These are phyloP conservation scores for Pythium guiyangense DNA, from an alignment of 352 stramenopile genomes.

Conservation along the genomic window DNA sequence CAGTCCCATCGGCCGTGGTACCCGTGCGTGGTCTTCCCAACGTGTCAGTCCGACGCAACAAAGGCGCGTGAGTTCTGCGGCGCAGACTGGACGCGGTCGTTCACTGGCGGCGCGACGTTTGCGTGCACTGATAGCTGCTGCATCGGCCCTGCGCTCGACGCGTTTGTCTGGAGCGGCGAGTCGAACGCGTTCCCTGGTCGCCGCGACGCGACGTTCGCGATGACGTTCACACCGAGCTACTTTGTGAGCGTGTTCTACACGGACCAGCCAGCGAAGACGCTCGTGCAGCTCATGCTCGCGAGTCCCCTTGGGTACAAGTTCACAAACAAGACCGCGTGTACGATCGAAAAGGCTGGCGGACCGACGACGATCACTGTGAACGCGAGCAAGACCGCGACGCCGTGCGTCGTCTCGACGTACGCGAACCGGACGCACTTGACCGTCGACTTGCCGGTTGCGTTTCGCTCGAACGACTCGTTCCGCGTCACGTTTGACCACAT, in stretches of 20 bases:
- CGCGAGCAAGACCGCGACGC: constrained; percentile 21
- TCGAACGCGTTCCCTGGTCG: constrained; percentile 59
- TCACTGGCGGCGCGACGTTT: constrained; percentile 47
- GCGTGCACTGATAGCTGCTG: constrained; percentile 73
- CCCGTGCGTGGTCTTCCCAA: constrained; percentile 75
- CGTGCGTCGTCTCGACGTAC: constrained; percentile 43
- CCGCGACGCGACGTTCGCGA: constrained; percentile 68
- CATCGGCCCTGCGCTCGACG: constrained; percentile 53
- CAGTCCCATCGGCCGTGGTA: constrained; percentile 78
- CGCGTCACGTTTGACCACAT: constrained; percentile 63
- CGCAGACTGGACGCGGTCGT: constrained; percentile 44
- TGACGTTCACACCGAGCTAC: constrained; percentile 67
- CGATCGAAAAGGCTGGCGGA: constrained; percentile 23
- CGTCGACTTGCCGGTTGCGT: constrained; percentile 49
- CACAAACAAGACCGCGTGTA: constrained; percentile 33
- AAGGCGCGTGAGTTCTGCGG: constrained; percentile 59
- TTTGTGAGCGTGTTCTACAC: constrained; percentile 65
- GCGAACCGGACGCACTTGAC: constrained; percentile 59
- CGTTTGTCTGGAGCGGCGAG: constrained; percentile 64
- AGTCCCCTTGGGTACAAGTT: constrained; percentile 68
- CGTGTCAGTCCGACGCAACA: constrained; percentile 60
- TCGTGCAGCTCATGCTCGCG: constrained; percentile 75
- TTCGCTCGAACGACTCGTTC: constrained; percentile 56
- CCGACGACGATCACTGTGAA: background rate
- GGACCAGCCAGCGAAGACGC: constrained; percentile 26